Evolutionary conservation across 2,329 filamentous ascomycete species (phyloP).

Genomic region (Trichoderma citrinoviride): DNA sequence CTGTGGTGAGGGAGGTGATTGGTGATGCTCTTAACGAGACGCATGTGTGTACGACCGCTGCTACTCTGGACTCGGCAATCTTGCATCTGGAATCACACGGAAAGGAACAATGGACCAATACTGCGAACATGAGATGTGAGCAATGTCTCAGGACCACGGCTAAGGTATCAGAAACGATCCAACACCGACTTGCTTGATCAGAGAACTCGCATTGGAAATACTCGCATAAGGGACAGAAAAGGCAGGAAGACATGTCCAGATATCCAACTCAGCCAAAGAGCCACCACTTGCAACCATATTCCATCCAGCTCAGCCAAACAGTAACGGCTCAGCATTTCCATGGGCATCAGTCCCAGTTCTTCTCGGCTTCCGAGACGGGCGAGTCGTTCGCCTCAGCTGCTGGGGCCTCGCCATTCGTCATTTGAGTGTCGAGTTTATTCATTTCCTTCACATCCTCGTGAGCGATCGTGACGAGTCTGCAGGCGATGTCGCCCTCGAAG

Average conservation of each 20-base stretch:
- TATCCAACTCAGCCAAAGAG: neutral
- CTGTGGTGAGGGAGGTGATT: neutral
- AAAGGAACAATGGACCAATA: too few species aligned
- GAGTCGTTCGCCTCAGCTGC: neutral
- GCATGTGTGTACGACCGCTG: neutral
- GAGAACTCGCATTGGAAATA: too few species aligned
- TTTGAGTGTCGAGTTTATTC: neutral
- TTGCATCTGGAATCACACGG: too few species aligned
- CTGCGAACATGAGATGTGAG: too few species aligned
- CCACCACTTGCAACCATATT: neutral
- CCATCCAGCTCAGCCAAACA: neutral
- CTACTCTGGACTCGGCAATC: too few species aligned
- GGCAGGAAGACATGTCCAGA: neutral
- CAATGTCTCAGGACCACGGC: too few species aligned
- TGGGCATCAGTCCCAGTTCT: neutral
- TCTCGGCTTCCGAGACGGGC: neutral
- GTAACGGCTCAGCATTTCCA: neutral
- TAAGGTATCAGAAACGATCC: too few species aligned
- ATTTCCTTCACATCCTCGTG: neutral
- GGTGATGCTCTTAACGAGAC: neutral
- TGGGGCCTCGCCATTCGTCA: neutral
- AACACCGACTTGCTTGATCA: too few species aligned
- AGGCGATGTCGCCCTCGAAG: neutral
- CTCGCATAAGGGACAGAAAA: too few species aligned
- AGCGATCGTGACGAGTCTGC: neutral